Base-by-base conservation (phyloP, 768 basidiomycete species). In the Tylopilus subfusipes region DNA sequence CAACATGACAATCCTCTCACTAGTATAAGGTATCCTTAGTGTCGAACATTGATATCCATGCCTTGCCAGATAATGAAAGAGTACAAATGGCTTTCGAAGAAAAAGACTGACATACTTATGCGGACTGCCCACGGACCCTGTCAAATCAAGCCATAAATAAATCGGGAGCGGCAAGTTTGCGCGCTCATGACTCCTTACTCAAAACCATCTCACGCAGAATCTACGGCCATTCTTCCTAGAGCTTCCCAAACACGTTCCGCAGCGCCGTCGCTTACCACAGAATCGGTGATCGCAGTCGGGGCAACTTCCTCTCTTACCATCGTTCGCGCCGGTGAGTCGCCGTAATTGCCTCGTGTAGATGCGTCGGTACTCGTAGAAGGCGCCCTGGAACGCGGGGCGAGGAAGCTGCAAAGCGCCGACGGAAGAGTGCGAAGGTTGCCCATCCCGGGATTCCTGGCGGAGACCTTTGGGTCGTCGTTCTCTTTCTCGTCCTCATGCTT, bases 181-280 rank as follows among this genome's bases (percentile, higher is more conserved):
- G 24, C 7, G 34, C 38, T 29, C 13, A 22, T 12, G 12, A 12
- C n/a, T 34, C 42, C 18, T 39, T 30, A n/a, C n/a, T n/a, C n/a
- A n/a, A n/a, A n/a, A 21, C 38, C 10, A 29, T 27, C 43, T 58
- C 42, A 52, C n/a, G n/a, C 8, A n/a, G 55, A 43, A 54, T 60
- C 56, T 25, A 69, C 56, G 10, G 33, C 65, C 65, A 68, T 68
- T 47, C 61, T 67, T 27, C 40, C 67, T 36, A n/a, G n/a, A 69
- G 58, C 63, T 52, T 63, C 56, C 60, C 42, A n/a, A n/a, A 59
- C 54, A 11, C 19, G 34, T 25, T 60, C 53, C 9, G 58, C 19
- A 25, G 48, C 18, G 14, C 54, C 54, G 14, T 63, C 46, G n/a
- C 16, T 42, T 13, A n/a, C 27, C 12, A 16, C 29, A 12, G 10